Evolutionary conservation across 1,139 yeast genomes (phyloP).

Genomic region (Pichia sp.): DNA sequence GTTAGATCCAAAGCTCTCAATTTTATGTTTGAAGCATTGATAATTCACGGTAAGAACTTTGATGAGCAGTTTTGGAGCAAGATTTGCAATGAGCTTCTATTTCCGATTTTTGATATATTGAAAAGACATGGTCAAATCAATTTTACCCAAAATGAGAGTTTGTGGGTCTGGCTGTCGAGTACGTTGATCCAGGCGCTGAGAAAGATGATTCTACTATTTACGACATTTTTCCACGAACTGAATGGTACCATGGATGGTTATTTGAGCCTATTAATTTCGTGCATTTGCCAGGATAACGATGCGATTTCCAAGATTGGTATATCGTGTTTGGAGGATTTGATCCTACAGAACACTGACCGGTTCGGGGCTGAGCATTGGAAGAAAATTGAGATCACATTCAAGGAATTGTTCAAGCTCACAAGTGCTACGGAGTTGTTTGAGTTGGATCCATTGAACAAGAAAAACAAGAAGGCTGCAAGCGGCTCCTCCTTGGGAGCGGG

Average conservation of each 20-base stretch:
- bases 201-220: constrained; percentile 77
- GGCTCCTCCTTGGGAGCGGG: constrained; percentile 11
- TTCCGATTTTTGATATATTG: constrained; percentile 85
- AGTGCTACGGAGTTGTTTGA: constrained; percentile 83
- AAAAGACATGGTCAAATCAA: constrained; percentile 72
- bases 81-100: constrained; percentile 69
- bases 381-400: constrained; percentile 60
- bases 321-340: constrained; percentile 74
- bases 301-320: constrained; percentile 94
- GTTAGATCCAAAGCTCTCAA: constrained; percentile 87
- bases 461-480: neutral
- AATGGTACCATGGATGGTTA: constrained; percentile 73
- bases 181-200: constrained; percentile 93
- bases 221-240: constrained; percentile 73
- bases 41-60: constrained; percentile 74
- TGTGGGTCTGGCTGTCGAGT: constrained; percentile 94
- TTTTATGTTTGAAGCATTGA: constrained; percentile 73
- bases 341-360: constrained; percentile 67
- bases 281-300: constrained; percentile 95
- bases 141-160: constrained; percentile 63
- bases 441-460: constrained; percentile 53
- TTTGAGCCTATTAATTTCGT: constrained; percentile 70
- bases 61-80: constrained; percentile 76
- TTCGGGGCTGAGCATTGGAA: constrained; percentile 71
- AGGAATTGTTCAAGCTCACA: constrained; percentile 68